Evolutionary conservation across 441 rosid genomes (phyloP).

Genomic region (Gossypium schwendimanii): DNA sequence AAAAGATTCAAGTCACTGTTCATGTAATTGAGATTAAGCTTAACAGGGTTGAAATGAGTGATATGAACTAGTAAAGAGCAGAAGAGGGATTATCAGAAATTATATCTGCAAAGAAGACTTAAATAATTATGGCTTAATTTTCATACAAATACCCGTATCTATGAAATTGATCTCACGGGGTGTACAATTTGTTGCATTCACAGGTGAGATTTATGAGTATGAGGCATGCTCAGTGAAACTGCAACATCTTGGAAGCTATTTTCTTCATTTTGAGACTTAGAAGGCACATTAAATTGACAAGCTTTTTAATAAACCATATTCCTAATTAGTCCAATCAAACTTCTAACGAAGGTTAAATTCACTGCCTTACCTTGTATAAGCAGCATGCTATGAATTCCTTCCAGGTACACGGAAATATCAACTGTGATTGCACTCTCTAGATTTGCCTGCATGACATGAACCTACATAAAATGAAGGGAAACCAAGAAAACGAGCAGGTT

Average conservation of each 20-base stretch:
- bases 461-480: conserved; percentile 14
- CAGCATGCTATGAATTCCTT: conserved; percentile 68
- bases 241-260: not conserved
- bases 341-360: conserved; percentile 5
- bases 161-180: not conserved
- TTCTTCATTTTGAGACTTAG: conserved; percentile 12
- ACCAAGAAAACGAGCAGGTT: conserved; percentile 7
- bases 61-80: not conserved
- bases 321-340: conserved; percentile 9
- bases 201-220: not conserved
- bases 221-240: not conserved
- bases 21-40: conserved; percentile 3
- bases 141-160: not conserved
- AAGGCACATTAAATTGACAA: conserved; percentile 3
- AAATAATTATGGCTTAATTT: not conserved
- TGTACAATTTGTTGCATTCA: not conserved
- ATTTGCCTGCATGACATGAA: conserved; percentile 47
- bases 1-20: not conserved
- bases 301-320: conserved; percentile 7
- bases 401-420: conserved; percentile 60
- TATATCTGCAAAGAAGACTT: conserved; percentile 5
- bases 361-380: conserved; percentile 55
- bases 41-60: not conserved
- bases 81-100: not conserved
- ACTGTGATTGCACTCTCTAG: conserved; percentile 34